Evolutionary conservation across 768 basidiomycete genomes (phyloP).

Genomic region (Chlorophyllum brunneum): DNA sequence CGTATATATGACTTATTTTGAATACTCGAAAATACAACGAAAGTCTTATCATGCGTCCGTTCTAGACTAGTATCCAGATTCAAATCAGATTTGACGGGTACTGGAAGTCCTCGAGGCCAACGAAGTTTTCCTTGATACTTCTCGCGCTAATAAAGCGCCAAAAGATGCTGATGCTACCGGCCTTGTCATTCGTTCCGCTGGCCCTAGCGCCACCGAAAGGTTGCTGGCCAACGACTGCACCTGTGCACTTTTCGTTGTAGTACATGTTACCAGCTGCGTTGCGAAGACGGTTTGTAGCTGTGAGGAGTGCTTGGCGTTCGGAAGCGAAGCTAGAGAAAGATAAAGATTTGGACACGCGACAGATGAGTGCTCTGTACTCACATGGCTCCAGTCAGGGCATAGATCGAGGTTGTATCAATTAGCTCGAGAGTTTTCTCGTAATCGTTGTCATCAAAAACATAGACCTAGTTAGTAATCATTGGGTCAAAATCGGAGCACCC

Average conservation of each 20-base stretch:
- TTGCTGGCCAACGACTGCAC: slow-evolving; percentile 96
- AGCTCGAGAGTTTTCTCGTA: slow-evolving; percentile 85
- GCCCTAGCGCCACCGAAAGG: slow-evolving; percentile 94
- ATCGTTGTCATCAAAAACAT: slow-evolving; percentile 83
- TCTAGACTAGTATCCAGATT: too few species aligned
- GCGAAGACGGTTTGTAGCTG: slow-evolving; percentile 78
- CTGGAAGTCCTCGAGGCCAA: slow-evolving; percentile 69
- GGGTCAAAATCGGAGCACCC: too few species aligned
- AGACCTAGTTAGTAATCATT: slow-evolving; percentile 55
- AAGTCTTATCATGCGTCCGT: too few species aligned
- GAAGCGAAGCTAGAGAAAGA: slow-evolving; percentile 61
- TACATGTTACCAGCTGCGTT: slow-evolving; percentile 96
- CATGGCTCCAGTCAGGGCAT: slow-evolving; percentile 96
- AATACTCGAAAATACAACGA: neutral
- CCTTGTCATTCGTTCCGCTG: slow-evolving; percentile 98
- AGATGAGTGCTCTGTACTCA: slow-evolving; percentile 32
- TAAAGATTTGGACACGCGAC: slow-evolving; percentile 12
- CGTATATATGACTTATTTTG: neutral
- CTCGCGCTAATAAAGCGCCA: slow-evolving; percentile 82
- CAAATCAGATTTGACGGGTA: slow-evolving; percentile 88
- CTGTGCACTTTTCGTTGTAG: slow-evolving; percentile 98
- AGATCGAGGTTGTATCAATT: slow-evolving; percentile 81
- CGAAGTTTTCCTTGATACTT: slow-evolving; percentile 97
- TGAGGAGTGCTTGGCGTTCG: slow-evolving; percentile 76
- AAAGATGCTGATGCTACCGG: slow-evolving; percentile 70